Evolutionary conservation across 225 moss, liverwort and hornwort genomes (phyloP), one percentile per base, ranked within the genome.

Genomic region (Thuidium tamariscinum): DNA sequence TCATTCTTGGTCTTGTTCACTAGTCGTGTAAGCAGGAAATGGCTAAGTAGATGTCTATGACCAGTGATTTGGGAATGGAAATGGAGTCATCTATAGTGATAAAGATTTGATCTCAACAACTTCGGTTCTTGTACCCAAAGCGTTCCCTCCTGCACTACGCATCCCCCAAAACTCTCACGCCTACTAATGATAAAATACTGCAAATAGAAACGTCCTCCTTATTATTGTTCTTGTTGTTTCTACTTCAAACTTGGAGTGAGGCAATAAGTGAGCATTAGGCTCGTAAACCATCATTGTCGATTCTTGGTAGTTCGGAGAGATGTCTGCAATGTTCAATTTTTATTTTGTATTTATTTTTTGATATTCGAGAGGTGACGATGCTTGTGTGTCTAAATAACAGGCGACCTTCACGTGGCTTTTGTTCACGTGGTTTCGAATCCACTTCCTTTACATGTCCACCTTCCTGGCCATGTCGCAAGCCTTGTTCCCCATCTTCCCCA

Each of bases 381-480:
- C 32, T 70, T 80, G 79, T 61, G 74, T 82, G 82, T 57, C 17
- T 39, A 19, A 19, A 14, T 14, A 5, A 4, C 92, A 97, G 94
- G 96, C 94, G 81, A 94, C 94, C 9, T 97, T 96, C 86, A 97
- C 97, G 27, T 97, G 96, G 96, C 94, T 97, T 41, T 87, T 97
- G 52, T 95, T 95, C 83, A 92, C 95, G 11, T 95, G 95, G 88
- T 96, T 93, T 61, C 92, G 92, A 77, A 97, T 97, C 68, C 97
- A 97, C 88, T 97, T 97, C 84, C 89, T 95, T 16, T 97, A 97
- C 86, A 91, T 89, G 91, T 93, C 96, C 56, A 97, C 97, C 7
- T 89, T 97, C 44, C 89, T 96, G 84, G 97, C 97, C 42, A 85
- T 97, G 86, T 90, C 95, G 16, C 95, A 97, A 90, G 95, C 94